A percentile compares a stretch with the other conserved stretches of the same genome.
Evolutionary conservation across 495 filamentous ascomycete genomes (phyloP).

Genomic region (Cercophora scortea): DNA sequence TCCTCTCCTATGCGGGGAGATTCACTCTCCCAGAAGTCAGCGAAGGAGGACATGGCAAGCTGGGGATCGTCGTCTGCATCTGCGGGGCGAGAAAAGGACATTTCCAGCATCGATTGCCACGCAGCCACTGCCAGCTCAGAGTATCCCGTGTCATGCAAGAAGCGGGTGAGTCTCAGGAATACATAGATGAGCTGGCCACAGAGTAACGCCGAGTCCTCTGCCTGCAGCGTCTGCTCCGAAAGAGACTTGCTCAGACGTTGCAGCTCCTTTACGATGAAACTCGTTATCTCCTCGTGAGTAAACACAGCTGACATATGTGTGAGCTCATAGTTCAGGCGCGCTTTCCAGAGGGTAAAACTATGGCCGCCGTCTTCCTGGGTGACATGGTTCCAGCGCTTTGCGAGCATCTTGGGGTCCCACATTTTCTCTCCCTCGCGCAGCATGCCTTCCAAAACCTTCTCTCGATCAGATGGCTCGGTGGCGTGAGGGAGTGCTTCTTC

Average conservation of each 20-base stretch:
- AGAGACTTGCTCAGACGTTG: slow-evolving; percentile 34
- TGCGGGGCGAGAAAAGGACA: slow-evolving; percentile 53
- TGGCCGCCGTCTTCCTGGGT: slow-evolving; percentile 49
- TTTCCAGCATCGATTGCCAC: slow-evolving; percentile 80
- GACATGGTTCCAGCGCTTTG: slow-evolving; percentile 56
- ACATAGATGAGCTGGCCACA: slow-evolving; percentile 57
- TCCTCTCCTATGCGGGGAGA: slow-evolving; percentile 70
- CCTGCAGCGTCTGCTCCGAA: slow-evolving; percentile 7
- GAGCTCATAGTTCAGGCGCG: slow-evolving; percentile 70
- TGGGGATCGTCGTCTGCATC: slow-evolving; percentile 13
- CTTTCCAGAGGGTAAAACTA: slow-evolving; percentile 60
- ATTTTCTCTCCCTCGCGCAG: slow-evolving; percentile 63
- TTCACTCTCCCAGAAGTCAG: slow-evolving; percentile 83
- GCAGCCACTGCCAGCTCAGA: slow-evolving; percentile 66
- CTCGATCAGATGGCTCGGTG: slow-evolving; percentile 28
- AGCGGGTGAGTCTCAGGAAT: slow-evolving; percentile 62
- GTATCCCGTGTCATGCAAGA: slow-evolving; percentile 74
- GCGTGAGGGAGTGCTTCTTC: slow-evolving; percentile 63
- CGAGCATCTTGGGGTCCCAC: slow-evolving; percentile 60
- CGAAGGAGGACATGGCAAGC: slow-evolving; percentile 40
- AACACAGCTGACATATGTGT: slow-evolving; percentile 54
- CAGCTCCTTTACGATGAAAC: slow-evolving; percentile 50
- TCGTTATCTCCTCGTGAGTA: slow-evolving; percentile 55
- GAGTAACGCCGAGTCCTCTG: slow-evolving; percentile 18
- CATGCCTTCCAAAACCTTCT: slow-evolving; percentile 55